Evolutionary conservation across 768 basidiomycete species (phyloP), one percentile per base, ranked within the genome.

Genomic region (Mycena floridula): DNA sequence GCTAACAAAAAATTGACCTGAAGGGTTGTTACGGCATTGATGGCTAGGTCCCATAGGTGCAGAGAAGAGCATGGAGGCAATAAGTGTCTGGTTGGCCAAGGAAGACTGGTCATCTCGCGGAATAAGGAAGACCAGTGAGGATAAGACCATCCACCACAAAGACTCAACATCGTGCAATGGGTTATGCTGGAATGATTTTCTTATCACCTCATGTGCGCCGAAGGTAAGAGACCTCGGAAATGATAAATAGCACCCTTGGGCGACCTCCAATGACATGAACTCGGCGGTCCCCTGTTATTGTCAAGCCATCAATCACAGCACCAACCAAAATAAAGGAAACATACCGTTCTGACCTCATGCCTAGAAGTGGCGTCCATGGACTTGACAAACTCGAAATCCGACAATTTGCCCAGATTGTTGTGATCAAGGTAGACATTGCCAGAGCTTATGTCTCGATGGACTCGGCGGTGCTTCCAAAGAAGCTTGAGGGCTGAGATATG

Each of bases 361-460:
- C 12, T 6, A 4, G 27, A 11, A 12, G 24, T 24, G 7, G 40
- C 44, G 9, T 40, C 46, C 8, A 23, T 25, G n/a, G 16, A 20
- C 22, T 22, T 38, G 24, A 36, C 41, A 18, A 30, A 53, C 21
- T 53, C 52, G 3, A 53, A 28, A 43, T 53, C 52, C 3, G 36
- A 26, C n/a, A 53, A 25, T 32, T 44, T 51, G 30, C 42, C 45
- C 15, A 42, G 13, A 11, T 3, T 12, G 5, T 44, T 25, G n/a
- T 1, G 15, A 26, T 35, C 27, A 24, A 30, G 36, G 20, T 38
- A 45, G 5, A 51, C n/a, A 40, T 54, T 54, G 22, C 46, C 52
- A 7, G 43, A 41, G 27, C 52, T 54, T 13, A 54, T 42, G 37
- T 54, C 52, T 9, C 52, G 43, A 43, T 54, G 50, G 28, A 54